Evolutionary conservation across 805 yeast genomes (phyloP).

Genomic region (Kodamaea hsintzibuensis): DNA sequence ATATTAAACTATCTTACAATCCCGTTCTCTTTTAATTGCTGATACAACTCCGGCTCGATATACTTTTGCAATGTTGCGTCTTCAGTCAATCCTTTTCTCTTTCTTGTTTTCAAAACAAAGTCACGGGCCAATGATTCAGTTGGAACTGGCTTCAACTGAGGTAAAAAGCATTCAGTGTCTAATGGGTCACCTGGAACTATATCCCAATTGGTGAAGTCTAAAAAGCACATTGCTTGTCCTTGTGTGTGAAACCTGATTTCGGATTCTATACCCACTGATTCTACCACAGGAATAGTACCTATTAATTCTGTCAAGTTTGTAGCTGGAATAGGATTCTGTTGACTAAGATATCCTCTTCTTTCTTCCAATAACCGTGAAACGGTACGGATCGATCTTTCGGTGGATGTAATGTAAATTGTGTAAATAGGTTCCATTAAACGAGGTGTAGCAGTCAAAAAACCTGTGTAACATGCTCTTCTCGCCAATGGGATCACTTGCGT

Average conservation of each 20-base stretch:
- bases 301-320: slow-evolving; percentile 63
- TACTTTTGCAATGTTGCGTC: slow-evolving; percentile 62
- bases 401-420: slow-evolving; percentile 57
- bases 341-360: slow-evolving; percentile 65
- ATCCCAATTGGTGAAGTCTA: slow-evolving; percentile 71
- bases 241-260: slow-evolving; percentile 77
- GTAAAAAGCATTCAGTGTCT: slow-evolving; percentile 62
- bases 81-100: slow-evolving; percentile 79
- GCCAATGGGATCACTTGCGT: slow-evolving; percentile 80
- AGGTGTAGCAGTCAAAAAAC: slow-evolving; percentile 77
- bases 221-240: slow-evolving; percentile 73
- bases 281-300: slow-evolving; percentile 83
- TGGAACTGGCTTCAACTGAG: slow-evolving; percentile 76
- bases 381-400: slow-evolving; percentile 46
- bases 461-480: slow-evolving; percentile 81
- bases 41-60: slow-evolving; percentile 60
- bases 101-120: slow-evolving; percentile 83
- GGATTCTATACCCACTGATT: slow-evolving; percentile 85
- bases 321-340: slow-evolving; percentile 61
- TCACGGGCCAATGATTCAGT: slow-evolving; percentile 76
- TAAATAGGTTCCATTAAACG: slow-evolving; percentile 81
- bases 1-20: slow-evolving; percentile 13
- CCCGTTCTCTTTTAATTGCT: slow-evolving; percentile 54
- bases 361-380: slow-evolving; percentile 51
- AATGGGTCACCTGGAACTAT: slow-evolving; percentile 90